phyloP scores from a whole-genome alignment of 805 yeast genomes.

The Saccharomycopsis sp. region DNA sequence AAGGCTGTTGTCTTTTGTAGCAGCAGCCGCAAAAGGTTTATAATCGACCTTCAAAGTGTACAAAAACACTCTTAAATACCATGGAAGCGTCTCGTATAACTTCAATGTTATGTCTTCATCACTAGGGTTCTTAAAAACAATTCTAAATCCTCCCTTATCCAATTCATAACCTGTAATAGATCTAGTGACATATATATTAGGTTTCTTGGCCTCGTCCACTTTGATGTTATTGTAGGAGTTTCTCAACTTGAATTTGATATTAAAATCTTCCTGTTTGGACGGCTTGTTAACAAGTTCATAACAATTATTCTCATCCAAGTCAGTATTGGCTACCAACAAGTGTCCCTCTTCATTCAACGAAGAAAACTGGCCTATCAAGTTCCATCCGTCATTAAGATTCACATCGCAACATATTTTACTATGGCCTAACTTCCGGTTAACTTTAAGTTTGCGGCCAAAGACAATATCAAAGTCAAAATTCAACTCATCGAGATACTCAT shows the following conservation, averaged over 20 bases:
- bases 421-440: constrained; percentile 35
- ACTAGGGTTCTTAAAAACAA: constrained; percentile 66
- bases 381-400: constrained; percentile 21
- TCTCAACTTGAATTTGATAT: constrained; percentile 10
- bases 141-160: constrained; percentile 83
- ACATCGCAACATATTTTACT: constrained; percentile 40
- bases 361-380: constrained; percentile 14
- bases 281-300: constrained; percentile 12
- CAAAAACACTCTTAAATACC: constrained; percentile 83
- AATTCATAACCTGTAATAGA: constrained; percentile 89
- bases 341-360: constrained; percentile 10
- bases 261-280: constrained; percentile 16
- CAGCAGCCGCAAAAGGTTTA: neutral
- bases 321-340: constrained; percentile 16
- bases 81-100: constrained; percentile 80
- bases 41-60: constrained; percentile 50
- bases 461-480: constrained; percentile 53
- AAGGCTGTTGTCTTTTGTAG: constrained; percentile 10
- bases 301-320: constrained; percentile 17
- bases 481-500: constrained; percentile 38
- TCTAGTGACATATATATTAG: constrained; percentile 58
- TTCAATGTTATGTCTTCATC: constrained; percentile 41
- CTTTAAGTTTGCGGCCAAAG: constrained; percentile 63
- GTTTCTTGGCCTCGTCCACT: constrained; percentile 4
- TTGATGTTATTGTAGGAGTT: constrained; percentile 4